Conservation (phyloP, 169 alveolate genomes). For the Perkinsus olseni region DNA sequence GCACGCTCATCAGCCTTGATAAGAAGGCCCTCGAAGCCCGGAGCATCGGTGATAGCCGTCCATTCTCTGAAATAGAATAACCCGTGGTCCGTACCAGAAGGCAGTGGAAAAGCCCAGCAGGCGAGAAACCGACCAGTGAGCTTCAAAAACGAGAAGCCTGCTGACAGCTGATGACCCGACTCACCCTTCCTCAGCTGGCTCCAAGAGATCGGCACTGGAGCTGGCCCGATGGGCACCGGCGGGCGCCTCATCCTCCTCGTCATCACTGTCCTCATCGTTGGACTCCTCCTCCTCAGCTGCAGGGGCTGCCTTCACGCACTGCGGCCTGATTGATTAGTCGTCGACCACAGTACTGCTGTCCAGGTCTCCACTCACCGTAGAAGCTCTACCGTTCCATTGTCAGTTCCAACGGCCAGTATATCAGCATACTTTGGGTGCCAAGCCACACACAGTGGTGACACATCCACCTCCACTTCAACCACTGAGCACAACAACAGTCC, state of each 20-base stretch:
- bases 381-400: neutral
- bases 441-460: neutral
- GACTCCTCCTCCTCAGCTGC: neutral
- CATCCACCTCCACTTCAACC: neutral
- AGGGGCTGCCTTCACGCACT: neutral
- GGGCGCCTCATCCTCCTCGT: neutral
- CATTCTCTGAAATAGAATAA: neutral
- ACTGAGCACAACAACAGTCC: neutral
- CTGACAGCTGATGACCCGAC: neutral
- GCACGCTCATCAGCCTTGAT: neutral
- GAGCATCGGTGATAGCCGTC: neutral
- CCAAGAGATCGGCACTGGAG: neutral
- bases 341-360: neutral
- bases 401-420: neutral
- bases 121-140: too few species aligned
- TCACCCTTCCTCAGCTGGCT: neutral
- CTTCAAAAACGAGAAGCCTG: neutral
- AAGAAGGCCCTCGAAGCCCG: neutral
- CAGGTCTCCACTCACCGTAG: neutral
- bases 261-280: neutral
- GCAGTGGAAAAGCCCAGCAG: too few species aligned
- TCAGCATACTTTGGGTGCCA: neutral
- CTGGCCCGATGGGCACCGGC: neutral
- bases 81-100: too few species aligned
- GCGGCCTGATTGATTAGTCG: neutral